Evolutionary conservation across 2,329 filamentous ascomycete species (phyloP).

Genomic region (Malbranchea cinnamomea): DNA sequence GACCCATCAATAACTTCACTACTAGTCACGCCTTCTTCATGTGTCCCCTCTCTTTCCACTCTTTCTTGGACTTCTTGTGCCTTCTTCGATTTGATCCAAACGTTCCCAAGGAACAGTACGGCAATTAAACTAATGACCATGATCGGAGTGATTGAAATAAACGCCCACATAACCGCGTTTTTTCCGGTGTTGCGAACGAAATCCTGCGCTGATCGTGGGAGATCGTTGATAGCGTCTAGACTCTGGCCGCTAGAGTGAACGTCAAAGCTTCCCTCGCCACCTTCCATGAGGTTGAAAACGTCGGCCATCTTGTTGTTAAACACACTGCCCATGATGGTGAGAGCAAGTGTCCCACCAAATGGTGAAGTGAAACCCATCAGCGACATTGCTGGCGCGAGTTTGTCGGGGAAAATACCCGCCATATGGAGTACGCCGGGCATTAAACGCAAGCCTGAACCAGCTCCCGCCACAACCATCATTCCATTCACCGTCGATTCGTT

Average conservation of each 20-base stretch:
- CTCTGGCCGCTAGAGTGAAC: slow-evolving; percentile 20
- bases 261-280: slow-evolving; percentile 17
- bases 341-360: slow-evolving; percentile 48
- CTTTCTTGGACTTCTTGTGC: slow-evolving; percentile 10
- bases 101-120: slow-evolving; percentile 35
- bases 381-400: slow-evolving; percentile 44
- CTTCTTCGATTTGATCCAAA: slow-evolving; percentile 31
- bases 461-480: slow-evolving; percentile 51
- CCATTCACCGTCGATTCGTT: slow-evolving; percentile 41
- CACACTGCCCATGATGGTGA: slow-evolving; percentile 54
- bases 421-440: slow-evolving; percentile 51
- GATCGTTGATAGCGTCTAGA: slow-evolving; percentile 22
- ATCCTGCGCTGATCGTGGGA: slow-evolving; percentile 22
- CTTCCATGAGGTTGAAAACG: slow-evolving; percentile 10
- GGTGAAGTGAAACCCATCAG: slow-evolving; percentile 45
- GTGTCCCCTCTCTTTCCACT: slow-evolving; percentile 3
- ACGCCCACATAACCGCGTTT: slow-evolving; percentile 50
- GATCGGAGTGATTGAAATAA: slow-evolving; percentile 46
- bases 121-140: slow-evolving; percentile 35
- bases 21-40: slow-evolving; percentile 8
- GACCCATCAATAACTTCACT: slow-evolving; percentile 20
- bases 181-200: slow-evolving; percentile 31
- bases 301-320: slow-evolving; percentile 45
- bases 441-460: slow-evolving; percentile 48
- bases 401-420: slow-evolving; percentile 44